A percentile compares a stretch with the other conserved stretches of the same genome.
These are phyloP conservation scores for Wickerhamiella dianesei DNA, from an alignment of 805 yeast genomes.

Conservation along the genomic window DNA sequence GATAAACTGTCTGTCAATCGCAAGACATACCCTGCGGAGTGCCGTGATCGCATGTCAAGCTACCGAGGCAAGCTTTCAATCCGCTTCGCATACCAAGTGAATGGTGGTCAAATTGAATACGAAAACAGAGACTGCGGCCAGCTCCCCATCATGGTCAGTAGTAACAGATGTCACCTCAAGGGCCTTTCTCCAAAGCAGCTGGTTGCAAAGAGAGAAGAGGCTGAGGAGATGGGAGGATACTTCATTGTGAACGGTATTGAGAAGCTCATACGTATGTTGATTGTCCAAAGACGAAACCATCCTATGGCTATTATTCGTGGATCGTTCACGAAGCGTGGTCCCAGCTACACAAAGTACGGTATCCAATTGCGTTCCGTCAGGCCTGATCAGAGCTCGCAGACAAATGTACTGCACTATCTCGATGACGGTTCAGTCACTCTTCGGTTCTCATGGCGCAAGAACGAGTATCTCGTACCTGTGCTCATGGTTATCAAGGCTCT, in stretches of 20 bases:
- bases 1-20: slow-evolving; percentile 70
- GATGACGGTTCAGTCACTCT: slow-evolving; percentile 93
- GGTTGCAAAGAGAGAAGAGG: slow-evolving; percentile 70
- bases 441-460: slow-evolving; percentile 93
- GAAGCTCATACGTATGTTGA: slow-evolving; percentile 89
- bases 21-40: slow-evolving; percentile 68
- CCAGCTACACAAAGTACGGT: slow-evolving; percentile 78
- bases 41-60: slow-evolving; percentile 78
- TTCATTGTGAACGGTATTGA: slow-evolving; percentile 95
- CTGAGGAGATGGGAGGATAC: slow-evolving; percentile 94
- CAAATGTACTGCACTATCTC: slow-evolving; percentile 91
- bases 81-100: slow-evolving; percentile 74
- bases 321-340: slow-evolving; percentile 87
- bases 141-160: slow-evolving; percentile 78
- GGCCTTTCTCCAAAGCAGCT: slow-evolving; percentile 70
- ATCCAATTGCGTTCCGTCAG: slow-evolving; percentile 87
- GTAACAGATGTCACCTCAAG: slow-evolving; percentile 85
- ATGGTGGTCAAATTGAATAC: slow-evolving; percentile 65
- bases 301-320: slow-evolving; percentile 97
- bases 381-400: slow-evolving; percentile 95
- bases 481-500: slow-evolving; percentile 85
- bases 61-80: slow-evolving; percentile 69
- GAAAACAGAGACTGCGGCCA: slow-evolving; percentile 87
- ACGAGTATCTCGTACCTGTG: slow-evolving; percentile 87
- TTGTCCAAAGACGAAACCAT: slow-evolving; percentile 94